Conservation (phyloP, 257 asterid species). For the Forsythia suspensa region DNA sequence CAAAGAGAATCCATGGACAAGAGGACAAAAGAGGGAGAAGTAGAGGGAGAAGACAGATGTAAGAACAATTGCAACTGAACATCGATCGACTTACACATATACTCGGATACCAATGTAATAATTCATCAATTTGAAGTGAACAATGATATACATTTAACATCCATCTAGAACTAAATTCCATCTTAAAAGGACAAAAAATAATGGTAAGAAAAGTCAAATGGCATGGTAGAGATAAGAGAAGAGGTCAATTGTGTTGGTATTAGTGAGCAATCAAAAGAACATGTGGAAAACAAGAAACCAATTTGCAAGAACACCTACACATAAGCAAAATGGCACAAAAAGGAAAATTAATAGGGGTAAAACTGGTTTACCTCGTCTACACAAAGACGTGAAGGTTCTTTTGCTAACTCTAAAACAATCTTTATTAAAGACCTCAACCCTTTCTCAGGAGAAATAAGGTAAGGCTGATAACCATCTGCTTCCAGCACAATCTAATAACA, state of each 20-base stretch:
- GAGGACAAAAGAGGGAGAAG: not conserved
- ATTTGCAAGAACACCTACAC: not conserved
- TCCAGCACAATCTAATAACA: conserved; percentile 84
- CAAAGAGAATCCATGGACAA: not conserved
- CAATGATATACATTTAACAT: not conserved
- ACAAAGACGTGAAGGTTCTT: conserved; percentile 97
- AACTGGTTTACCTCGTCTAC: conserved; percentile 81
- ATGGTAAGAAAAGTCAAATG: not conserved
- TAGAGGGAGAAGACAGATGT: not conserved
- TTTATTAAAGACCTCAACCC: conserved; percentile 91
- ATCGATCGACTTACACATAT: not conserved
- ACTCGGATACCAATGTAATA: not conserved
- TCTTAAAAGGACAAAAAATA: not conserved
- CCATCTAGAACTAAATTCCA: not conserved
- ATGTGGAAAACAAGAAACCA: not conserved
- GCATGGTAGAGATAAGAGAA: not conserved
- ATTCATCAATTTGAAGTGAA: not conserved
- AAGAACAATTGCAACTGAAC: not conserved
- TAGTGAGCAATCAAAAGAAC: not conserved
- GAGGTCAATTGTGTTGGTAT: not conserved
- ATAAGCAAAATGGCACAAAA: not conserved
- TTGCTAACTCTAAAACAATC: conserved; percentile 84
- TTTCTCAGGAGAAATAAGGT: conserved; percentile 97
- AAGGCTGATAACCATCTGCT: conserved; percentile 99
- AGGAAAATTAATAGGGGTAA: conserved; percentile 9